Evolutionary conservation across 352 stramenopile species (phyloP), one percentile per base, ranked within the genome.

Genomic region (Aphanomyces invadans): DNA sequence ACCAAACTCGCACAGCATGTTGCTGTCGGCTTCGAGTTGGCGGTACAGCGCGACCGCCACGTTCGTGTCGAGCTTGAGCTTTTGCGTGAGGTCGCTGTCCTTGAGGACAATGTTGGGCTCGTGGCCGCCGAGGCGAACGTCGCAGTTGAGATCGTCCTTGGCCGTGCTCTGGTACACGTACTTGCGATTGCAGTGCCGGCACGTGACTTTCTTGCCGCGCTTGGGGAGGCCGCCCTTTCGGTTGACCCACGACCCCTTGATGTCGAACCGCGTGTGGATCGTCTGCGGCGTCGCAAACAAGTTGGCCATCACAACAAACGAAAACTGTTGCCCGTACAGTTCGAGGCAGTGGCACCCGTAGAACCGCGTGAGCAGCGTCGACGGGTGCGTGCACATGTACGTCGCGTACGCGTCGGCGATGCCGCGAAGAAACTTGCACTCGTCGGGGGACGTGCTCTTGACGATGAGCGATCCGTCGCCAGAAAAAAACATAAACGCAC

Each of bases 401-500:
- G 92, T 76, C 17, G 81, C 81, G 62, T 97, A 97, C 62, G 92
- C 70, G 36, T 92, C 78, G 21, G 90, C 81, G 53, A 97, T 97
- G 32, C 69, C 83, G 23, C 87, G 87, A 54, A 97, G 57, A 62
- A 93, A 93, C 17, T 80, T 81, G 25, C 80, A 89, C 73, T 97
- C 90, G 60, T 93, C 79, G 64, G 89, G 83, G 69, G 79, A 92
- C 29, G 84, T 95, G 75, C 83, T 95, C 74, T 97, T 97, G 54
- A 96, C 88, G 33, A 97, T 95, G 19, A 96, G 73, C 64, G 81
- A 86, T 4, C 83, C 81, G 71, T 96, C 88, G 29, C 79, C 81
- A 4, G 86, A 95, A 65, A 90, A 96, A 70, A 97, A 97, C 83
- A 97, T 95, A 71, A 97, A 97, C 7, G 86, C 89, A 42, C 86